phyloP scores from a whole-genome alignment of 75 land plant genomes.

The Sequoia sempervirens region DNA sequence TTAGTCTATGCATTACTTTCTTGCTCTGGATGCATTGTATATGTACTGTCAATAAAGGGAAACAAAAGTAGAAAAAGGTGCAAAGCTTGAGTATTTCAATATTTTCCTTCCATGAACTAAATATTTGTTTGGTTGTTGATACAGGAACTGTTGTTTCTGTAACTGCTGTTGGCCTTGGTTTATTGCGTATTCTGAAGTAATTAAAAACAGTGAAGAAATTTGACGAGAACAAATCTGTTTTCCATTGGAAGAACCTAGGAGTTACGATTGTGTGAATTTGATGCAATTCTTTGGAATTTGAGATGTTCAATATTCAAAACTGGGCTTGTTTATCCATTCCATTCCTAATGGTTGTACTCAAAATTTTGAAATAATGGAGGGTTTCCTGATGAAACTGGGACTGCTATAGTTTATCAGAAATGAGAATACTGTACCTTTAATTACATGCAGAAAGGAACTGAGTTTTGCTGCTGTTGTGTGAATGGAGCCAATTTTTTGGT shows the following conservation, averaged over 20 bases:
- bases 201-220: background rate
- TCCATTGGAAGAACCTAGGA: background rate
- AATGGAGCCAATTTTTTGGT: too few species aligned
- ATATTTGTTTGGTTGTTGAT: conserved; percentile 3
- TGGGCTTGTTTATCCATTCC: background rate
- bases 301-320: background rate
- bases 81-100: background rate
- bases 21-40: background rate
- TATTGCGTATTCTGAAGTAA: conserved; percentile 37
- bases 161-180: conserved; percentile 48
- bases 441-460: background rate
- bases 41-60: background rate
- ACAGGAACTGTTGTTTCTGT: conserved; percentile 55
- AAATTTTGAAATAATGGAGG: background rate
- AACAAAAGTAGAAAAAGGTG: background rate
- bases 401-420: background rate
- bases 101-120: background rate
- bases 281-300: background rate
- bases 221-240: background rate
- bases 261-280: background rate
- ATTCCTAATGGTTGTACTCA: background rate
- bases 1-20: conserved; percentile 3
- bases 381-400: conserved; percentile 1
- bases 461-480: background rate
- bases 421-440: background rate